Evolutionary conservation across 2,329 filamentous ascomycete genomes (phyloP), one percentile per base, ranked within the genome.

Genomic region (Alternaria angustiovoidea): DNA sequence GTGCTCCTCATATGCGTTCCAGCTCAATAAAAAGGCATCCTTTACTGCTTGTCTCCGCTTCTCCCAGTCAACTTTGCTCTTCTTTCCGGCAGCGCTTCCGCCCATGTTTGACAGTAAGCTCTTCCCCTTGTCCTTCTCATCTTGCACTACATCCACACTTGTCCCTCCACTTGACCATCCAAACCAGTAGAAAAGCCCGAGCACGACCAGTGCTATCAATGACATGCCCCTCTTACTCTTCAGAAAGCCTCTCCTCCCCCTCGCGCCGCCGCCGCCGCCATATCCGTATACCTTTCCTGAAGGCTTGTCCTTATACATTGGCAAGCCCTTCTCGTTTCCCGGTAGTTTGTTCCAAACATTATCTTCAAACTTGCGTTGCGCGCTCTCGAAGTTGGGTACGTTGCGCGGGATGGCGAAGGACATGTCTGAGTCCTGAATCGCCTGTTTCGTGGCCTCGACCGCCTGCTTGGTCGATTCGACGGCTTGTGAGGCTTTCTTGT

Each of bases 251-350:
- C 87, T 89, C 68, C 87, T 79, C 34, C 84, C 83, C 63, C 84
- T 83, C 70, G 87, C 86, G 47, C 86, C 87, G 87, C 34, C 84
- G 34, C 60, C 84, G 34, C 60, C 84, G 34, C 60, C 67, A 81
- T 72, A 67, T 43, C 86, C 84, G 71, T 91, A 89, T 51, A 85
- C 85, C 75, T 92, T 95, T 30, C 58, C 58, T 16, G 58, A 57
- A n/a, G 95, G 95, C 79, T 99, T 99, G 81, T 99, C 95, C 81
- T 99, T 99, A 83, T 99, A 99, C 91, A 98, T 94, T 46, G 95
- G 95, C 64, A 99, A 82, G 59, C 88, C 78, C 80, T 86, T 83
- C 48, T 84, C 82, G 51, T 80, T 79, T 38, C 89, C 87, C 63
- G 94, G 89, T 61, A 93, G 74, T 56, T 75, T 79, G 20, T 67